A percentile compares a stretch with the other conserved stretches of the same genome.
Evolutionary conservation across 441 rosid species (phyloP).

Genomic region (Jatropha multifida): DNA sequence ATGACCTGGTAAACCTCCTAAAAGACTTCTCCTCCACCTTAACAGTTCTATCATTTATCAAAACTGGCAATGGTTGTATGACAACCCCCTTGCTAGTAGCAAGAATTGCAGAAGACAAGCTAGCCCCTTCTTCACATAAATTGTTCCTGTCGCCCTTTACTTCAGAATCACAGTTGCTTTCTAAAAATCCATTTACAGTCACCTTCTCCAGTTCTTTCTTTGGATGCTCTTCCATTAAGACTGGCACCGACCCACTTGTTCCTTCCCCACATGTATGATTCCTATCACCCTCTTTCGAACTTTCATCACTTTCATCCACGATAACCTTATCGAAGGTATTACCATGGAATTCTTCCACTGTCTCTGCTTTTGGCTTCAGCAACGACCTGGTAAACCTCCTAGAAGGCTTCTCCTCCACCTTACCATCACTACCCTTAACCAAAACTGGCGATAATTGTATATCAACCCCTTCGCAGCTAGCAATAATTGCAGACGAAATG

Average conservation of each 20-base stretch:
- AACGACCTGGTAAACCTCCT: constrained; percentile 80
- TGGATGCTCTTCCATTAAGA: constrained; percentile 18
- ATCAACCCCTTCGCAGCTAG: not conserved
- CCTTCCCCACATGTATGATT: constrained; percentile 26
- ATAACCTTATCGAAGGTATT: constrained; percentile 7
- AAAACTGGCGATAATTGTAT: constrained; percentile 17
- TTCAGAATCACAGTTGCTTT: constrained; percentile 4
- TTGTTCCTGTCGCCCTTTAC: constrained; percentile 1
- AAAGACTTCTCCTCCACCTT: constrained; percentile 33
- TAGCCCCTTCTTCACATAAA: constrained; percentile 10
- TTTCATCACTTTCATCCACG: not conserved
- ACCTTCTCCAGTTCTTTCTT: not conserved
- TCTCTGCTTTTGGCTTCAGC: constrained; percentile 46
- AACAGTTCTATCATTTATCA: constrained; percentile 26
- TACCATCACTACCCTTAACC: constrained; percentile 27
- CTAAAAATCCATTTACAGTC: not conserved
- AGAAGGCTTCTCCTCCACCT: constrained; percentile 33
- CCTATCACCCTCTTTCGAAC: constrained; percentile 3
- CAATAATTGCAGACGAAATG: not conserved
- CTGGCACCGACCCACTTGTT: constrained; percentile 18
- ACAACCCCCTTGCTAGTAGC: constrained; percentile 9
- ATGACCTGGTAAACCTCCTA: constrained; percentile 82
- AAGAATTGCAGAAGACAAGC: not conserved
- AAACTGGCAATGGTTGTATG: constrained; percentile 13
- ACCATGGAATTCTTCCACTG: constrained; percentile 10